Evolutionary conservation across 805 yeast species (phyloP).

Genomic region (Saturnispora mendoncae): DNA sequence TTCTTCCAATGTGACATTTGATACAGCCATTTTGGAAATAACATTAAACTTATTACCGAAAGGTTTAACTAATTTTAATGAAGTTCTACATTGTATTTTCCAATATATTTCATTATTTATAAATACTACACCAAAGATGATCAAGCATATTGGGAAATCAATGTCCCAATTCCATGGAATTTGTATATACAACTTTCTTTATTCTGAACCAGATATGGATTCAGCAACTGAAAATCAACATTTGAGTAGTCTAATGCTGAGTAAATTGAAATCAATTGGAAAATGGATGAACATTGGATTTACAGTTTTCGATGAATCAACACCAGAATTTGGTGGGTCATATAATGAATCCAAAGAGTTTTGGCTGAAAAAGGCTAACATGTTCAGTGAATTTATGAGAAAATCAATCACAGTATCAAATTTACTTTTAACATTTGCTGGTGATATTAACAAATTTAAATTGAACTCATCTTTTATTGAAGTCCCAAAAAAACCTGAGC

Average conservation of each 20-base stretch:
- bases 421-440: constrained; percentile 29
- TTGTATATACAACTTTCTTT: constrained; percentile 37
- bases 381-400: constrained; percentile 27
- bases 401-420: constrained; percentile 25
- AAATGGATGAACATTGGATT: constrained; percentile 38
- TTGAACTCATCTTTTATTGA: constrained; percentile 2
- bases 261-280: constrained; percentile 25
- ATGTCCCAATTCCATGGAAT: constrained; percentile 41
- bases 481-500: neutral
- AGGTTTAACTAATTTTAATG: constrained; percentile 34
- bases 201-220: constrained; percentile 30
- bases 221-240: constrained; percentile 42
- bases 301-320: constrained; percentile 25
- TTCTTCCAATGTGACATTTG: constrained; percentile 19
- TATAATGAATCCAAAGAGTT: constrained; percentile 29
- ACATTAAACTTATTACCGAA: constrained; percentile 40
- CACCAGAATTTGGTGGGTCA: constrained; percentile 21
- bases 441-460: constrained; percentile 13
- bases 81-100: constrained; percentile 31
- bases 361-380: constrained; percentile 36
- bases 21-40: constrained; percentile 30
- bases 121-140: constrained; percentile 5
- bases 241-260: constrained; percentile 34
- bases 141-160: constrained; percentile 29
- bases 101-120: constrained; percentile 22